These are phyloP conservation scores for Pseudogymnoascus sp. DNA, from an alignment of 2,329 filamentous ascomycete species.

Conservation along the genomic window DNA sequence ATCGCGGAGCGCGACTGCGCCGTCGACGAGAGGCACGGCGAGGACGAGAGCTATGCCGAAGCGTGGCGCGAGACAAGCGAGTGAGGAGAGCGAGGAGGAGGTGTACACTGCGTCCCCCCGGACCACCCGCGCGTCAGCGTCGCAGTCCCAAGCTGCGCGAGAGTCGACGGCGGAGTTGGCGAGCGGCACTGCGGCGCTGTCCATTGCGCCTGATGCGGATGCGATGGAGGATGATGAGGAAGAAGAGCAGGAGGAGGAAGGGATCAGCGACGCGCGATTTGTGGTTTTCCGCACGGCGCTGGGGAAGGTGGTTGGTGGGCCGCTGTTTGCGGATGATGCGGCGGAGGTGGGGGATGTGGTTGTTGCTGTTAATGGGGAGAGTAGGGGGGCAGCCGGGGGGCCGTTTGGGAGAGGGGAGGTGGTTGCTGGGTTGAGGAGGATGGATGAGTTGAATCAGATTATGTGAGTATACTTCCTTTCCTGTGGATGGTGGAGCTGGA, in stretches of 20 bases:
- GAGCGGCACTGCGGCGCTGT: constrained; percentile 22
- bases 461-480: constrained; percentile 60
- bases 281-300: constrained; percentile 71
- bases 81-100: constrained; percentile 38
- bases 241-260: constrained; percentile 23
- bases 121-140: constrained; percentile 2
- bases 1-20: constrained; percentile 15
- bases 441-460: constrained; percentile 81
- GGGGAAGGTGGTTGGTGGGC: constrained; percentile 73
- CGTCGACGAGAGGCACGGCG: constrained; percentile 23
- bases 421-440: constrained; percentile 65
- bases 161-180: constrained; percentile 24
- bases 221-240: constrained; percentile 40
- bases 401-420: constrained; percentile 68
- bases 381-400: constrained; percentile 47
- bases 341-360: constrained; percentile 70
- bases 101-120: constrained; percentile 29
- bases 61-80: constrained; percentile 20
- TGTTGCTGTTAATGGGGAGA: constrained; percentile 66
- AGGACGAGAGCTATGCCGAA: constrained; percentile 26
- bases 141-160: constrained; percentile 23
- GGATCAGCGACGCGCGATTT: constrained; percentile 48
- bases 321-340: constrained; percentile 81
- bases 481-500: background rate
- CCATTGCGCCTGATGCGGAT: constrained; percentile 17